Base-by-base conservation (phyloP, 495 filamentous ascomycete genomes). In the Xylaria telfairii region DNA sequence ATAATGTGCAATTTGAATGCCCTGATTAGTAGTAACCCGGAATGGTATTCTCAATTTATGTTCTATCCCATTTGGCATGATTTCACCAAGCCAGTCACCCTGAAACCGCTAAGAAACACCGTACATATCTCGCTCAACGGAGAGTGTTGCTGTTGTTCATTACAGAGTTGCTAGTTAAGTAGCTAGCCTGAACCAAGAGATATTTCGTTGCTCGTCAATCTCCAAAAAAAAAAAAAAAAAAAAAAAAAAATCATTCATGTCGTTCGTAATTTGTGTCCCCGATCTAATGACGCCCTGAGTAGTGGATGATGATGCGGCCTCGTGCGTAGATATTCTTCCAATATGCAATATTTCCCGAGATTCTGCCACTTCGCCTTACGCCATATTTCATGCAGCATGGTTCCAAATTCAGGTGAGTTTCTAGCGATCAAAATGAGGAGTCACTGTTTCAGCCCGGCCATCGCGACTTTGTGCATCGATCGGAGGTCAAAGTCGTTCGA, bases 401-500 rank as follows among this genome's bases (percentile, higher is more conserved):
- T 30, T 49, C 61, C 61, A 47, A 65, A 21, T 54, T 8, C 7
- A 65, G 47, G 37, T 17, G 68, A 19, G 34, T 65, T 24, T 13
- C 13, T 64, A 10, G 39, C 37, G 0, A 37, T n/a, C 19, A 15
- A 41, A 10, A 83, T 53, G 3, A 80, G 64, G 32, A 81, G 78
- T 19, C 81, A 65, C 56, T 68, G 73, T 76, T 76, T 78, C 64
- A 74, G 49, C 67, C 76, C 76, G 56, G 75, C 69, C 73, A 78
- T 66, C 37, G 75, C 72, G 62, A 78, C 74, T 44, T 73, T 78
- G 60, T 77, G 76, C 76, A 78, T 76, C 15, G 76, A 78, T 68
- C 73, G 71, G 44, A 73, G n/a, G 68, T 78, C 76, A 56, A 71
- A 78, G 34, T 78, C 73, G 49, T n/a, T 9, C 9, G 72, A 71